Evolutionary conservation across 2,329 filamentous ascomycete species (phyloP).

Genomic region (Verticillium longisporum): DNA sequence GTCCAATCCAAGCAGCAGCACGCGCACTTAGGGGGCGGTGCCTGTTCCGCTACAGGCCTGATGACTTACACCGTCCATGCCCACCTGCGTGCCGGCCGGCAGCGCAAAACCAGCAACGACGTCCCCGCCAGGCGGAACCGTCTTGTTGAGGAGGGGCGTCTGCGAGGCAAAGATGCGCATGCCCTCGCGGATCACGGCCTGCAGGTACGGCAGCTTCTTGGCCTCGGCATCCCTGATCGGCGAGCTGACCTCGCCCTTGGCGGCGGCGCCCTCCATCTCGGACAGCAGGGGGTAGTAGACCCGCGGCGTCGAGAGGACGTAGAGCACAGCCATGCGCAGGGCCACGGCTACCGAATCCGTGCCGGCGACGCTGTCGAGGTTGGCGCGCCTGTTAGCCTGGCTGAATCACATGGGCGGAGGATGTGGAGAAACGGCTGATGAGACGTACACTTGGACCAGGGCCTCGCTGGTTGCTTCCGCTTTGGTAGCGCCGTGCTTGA

Average conservation of each 20-base stretch:
- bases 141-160: constrained; percentile 42
- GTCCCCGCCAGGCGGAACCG: constrained; percentile 44
- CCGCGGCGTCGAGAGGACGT: constrained; percentile 34
- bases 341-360: constrained; percentile 56
- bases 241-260: constrained; percentile 23
- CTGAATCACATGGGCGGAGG: neutral
- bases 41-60: neutral
- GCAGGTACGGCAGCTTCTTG: constrained; percentile 45
- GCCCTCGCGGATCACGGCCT: constrained; percentile 49
- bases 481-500: constrained; percentile 24
- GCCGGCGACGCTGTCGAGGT: constrained; percentile 41
- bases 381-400: neutral
- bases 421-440: neutral
- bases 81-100: constrained; percentile 45
- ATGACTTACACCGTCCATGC: constrained; percentile 15
- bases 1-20: neutral
- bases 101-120: constrained; percentile 43
- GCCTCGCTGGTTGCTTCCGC: constrained; percentile 22
- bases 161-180: constrained; percentile 50
- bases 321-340: constrained; percentile 49
- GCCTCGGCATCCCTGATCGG: constrained; percentile 38
- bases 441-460: constrained; percentile 29
- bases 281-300: constrained; percentile 31
- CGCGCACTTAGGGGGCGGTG: constrained; percentile 20
- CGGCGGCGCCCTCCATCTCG: constrained; percentile 38